These are phyloP conservation scores for Fraxinus floribunda DNA, from an alignment of 305 asterid species.

Conservation along the genomic window DNA sequence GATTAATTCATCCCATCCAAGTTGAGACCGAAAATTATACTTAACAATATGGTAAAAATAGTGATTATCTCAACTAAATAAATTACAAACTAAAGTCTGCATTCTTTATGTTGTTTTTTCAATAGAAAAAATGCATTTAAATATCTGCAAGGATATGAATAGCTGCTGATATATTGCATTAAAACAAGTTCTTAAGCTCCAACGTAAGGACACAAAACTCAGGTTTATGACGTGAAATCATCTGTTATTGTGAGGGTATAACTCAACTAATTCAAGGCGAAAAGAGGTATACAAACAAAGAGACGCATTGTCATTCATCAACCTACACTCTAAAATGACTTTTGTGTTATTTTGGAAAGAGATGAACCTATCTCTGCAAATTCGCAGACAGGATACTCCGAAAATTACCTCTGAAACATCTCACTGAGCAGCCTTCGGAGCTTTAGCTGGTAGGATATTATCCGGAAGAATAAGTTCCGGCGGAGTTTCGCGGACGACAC, in stretches of 20 bases:
- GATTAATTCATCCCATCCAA: neutral
- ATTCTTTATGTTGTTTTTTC: neutral
- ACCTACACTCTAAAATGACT: conserved; percentile 6
- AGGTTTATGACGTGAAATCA: neutral
- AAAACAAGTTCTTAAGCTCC: neutral
- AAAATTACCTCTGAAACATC: neutral
- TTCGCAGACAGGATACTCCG: neutral
- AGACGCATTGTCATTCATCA: neutral
- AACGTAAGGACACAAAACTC: neutral
- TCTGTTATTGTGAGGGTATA: neutral
- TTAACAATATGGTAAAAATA: neutral
- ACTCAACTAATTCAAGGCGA: neutral
- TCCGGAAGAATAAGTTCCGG: conserved; percentile 44
- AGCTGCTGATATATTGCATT: neutral
- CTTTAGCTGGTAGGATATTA: conserved; percentile 36
- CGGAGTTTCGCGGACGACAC: conserved; percentile 45
- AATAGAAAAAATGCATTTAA: neutral
- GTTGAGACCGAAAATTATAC: neutral
- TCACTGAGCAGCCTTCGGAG: conserved; percentile 27
- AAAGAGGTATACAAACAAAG: neutral
- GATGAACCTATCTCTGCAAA: neutral
- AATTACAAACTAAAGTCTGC: neutral
- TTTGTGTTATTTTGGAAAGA: conserved; percentile 22
- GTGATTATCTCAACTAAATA: neutral
- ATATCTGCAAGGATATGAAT: neutral